phyloP scores from a whole-genome alignment of 2,329 filamentous ascomycete species.

The Diaporthe vaccinii region DNA sequence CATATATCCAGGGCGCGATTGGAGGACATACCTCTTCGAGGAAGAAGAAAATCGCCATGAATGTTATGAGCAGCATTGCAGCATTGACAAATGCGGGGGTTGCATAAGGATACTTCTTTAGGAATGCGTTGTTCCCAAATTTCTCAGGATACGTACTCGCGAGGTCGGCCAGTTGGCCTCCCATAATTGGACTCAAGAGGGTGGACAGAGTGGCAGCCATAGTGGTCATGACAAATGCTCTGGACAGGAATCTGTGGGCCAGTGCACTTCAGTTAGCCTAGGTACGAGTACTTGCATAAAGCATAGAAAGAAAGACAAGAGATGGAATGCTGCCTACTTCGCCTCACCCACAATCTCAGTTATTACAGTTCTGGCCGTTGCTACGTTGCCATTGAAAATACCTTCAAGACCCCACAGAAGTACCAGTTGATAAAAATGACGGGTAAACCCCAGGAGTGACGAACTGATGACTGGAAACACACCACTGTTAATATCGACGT shows the following conservation, averaged over 20 bases:
- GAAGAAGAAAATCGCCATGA: conserved; percentile 17
- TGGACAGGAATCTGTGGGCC: conserved; percentile 4
- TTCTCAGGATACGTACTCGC: not conserved
- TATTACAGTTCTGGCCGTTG: conserved; percentile 15
- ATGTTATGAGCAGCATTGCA: conserved; percentile 17
- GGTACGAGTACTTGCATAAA: not conserved
- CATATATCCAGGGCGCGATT: not conserved
- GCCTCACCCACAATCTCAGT: conserved; percentile 10
- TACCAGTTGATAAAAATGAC: conserved; percentile 23
- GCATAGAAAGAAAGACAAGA: not conserved
- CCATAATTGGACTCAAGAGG: conserved; percentile 17
- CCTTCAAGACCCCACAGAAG: conserved; percentile 24
- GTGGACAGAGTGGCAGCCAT: conserved; percentile 19
- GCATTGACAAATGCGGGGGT: conserved; percentile 26
- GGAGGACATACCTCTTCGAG: conserved; percentile 22
- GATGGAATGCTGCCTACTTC: not conserved
- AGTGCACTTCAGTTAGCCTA: not conserved
- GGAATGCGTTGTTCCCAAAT: conserved; percentile 5
- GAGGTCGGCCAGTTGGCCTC: conserved; percentile 22
- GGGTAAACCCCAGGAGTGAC: conserved; percentile 5
- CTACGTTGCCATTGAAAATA: conserved; percentile 25
- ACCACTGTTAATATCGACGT: not conserved
- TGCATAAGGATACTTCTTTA: conserved; percentile 13
- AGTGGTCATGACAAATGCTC: conserved; percentile 26
- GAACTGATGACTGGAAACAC: conserved; percentile 12